A percentile compares a stretch with the other conserved stretches of the same genome.
Conservation (phyloP, 306 rosid species). For the Malus asiatica region DNA sequence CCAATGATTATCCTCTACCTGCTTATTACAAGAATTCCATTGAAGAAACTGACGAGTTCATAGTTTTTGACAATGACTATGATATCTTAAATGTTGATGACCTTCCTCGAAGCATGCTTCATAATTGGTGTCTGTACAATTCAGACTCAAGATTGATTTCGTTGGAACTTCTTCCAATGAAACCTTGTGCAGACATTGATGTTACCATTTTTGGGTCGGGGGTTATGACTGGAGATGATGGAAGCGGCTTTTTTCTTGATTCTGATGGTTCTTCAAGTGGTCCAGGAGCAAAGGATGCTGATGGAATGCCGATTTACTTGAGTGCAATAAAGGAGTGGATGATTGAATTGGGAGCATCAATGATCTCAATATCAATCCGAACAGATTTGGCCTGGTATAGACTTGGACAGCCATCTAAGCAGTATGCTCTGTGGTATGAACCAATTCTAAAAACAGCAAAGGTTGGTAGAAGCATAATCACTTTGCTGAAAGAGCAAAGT, state of each 20-base stretch:
- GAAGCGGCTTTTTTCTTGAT: conserved; percentile 79
- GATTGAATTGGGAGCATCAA: conserved; percentile 89
- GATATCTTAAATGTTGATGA: conserved; percentile 49
- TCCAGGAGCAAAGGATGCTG: conserved; percentile 38
- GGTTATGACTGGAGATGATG: conserved; percentile 76
- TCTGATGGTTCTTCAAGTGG: conserved; percentile 45
- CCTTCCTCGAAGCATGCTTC: conserved; percentile 81
- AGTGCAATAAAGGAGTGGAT: conserved; percentile 96
- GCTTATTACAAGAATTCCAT: conserved; percentile 69
- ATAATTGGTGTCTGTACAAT: conserved; percentile 83
- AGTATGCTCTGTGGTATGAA: conserved; percentile 83
- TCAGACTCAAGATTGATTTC: conserved; percentile 83
- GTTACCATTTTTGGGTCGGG: conserved; percentile 92
- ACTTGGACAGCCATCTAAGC: conserved; percentile 88
- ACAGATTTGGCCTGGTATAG: conserved; percentile 98
- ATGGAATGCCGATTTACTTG: conserved; percentile 84
- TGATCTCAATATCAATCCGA: conserved; percentile 78
- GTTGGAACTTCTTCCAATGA: conserved; percentile 96
- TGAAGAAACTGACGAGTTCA: conserved; percentile 68
- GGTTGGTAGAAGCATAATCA: conserved; percentile 66
- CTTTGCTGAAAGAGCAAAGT: conserved; percentile 73
- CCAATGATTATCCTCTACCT: conserved; percentile 89
- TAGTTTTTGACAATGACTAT: conserved; percentile 51
- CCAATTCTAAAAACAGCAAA: conserved; percentile 77
- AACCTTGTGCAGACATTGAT: conserved; percentile 86